Base-by-base conservation (phyloP, 148 eudicot genomes). In the Heliamphora exappendiculata region DNA sequence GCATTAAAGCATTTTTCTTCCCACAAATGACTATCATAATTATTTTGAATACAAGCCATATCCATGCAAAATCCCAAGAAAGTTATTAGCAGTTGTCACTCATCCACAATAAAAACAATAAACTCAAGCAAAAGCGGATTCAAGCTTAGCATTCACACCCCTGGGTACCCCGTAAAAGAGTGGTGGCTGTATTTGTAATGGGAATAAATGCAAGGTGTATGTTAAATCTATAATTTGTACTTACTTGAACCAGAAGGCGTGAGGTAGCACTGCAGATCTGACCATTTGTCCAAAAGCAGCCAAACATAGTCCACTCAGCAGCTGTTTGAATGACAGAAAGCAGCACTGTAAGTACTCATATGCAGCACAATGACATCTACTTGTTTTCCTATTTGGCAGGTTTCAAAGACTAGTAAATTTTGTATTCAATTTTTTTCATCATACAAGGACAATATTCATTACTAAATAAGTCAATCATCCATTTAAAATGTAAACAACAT, bases 221-320 rank as follows among this genome's bases (percentile, higher is more conserved):
- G 37, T 13, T 53, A 28, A 19, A 57, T 22, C 55, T 34, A 64
- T 44, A 34, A 70, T 41, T 62, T 70, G 49, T 57, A 63, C 90
- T 78, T 86, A 92, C 99, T 74, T 96, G 99, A 68, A 96, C 91
- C 67, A 96, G 53, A 76, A 96, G 88, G 47, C 99, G 93, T 71
- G 99, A 96, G 37, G 99, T 96, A 59, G 99, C 98, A 85, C 99
- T 93, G 83, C 99, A 96, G 67, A 96, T 96, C 82, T 96, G 99
- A 72, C 99, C 99, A 81, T 96, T 96, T 74, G 98, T 96, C 99
- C 99, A 96, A 81, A 96, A 93, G 87, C 97, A 89, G 58, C 99
- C 99, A 82, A 93, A 96, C 37, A 85, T 80, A 74, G 96, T 79
- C 99, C 98, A 96, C 80, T 96, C 99, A 76, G 89, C 99, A 86